Evolutionary conservation across 208 protist species (phyloP).

Genomic region (Trypanosoma brucei): DNA sequence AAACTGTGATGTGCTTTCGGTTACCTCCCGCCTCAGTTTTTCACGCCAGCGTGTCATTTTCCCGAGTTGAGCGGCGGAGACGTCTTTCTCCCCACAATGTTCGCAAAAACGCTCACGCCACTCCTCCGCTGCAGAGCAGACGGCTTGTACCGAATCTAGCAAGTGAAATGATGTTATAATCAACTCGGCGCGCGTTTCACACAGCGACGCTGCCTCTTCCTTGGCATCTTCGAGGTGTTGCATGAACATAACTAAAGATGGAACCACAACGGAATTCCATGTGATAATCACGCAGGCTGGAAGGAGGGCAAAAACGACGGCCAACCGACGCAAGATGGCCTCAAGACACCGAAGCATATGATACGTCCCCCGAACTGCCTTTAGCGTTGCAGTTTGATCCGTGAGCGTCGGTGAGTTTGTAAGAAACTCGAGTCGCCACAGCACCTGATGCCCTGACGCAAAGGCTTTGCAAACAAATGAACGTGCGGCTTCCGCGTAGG

Average conservation of each 20-base stretch:
- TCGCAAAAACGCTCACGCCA: constrained; percentile 16
- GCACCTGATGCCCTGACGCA: constrained; percentile 20
- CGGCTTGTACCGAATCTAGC: constrained; percentile 11
- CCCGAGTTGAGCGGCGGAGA: not conserved
- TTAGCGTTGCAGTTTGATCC: not conserved
- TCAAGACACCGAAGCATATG: constrained; percentile 55
- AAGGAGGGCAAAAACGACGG: constrained; percentile 28
- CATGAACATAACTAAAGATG: constrained; percentile 12
- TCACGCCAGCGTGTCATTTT: constrained; percentile 12
- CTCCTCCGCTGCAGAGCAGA: constrained; percentile 18
- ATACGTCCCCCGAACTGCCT: constrained; percentile 11
- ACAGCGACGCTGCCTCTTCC: not conserved
- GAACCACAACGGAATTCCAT: constrained; percentile 12
- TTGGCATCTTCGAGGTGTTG: not conserved
- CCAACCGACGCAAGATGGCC: constrained; percentile 43
- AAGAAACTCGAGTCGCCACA: constrained; percentile 59
- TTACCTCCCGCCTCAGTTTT: constrained; percentile 8
- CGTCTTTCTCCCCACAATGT: not conserved
- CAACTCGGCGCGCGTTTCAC: not conserved
- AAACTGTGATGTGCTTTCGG: constrained; percentile 5
- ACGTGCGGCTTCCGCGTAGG: constrained; percentile 23
- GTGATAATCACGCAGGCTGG: constrained; percentile 4
- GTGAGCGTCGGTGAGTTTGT: constrained; percentile 1
- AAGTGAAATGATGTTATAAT: constrained; percentile 9
- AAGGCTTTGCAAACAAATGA: constrained; percentile 28